Evolutionary conservation across 495 filamentous ascomycete species (phyloP).

Genomic region (Ramalina intermedia): DNA sequence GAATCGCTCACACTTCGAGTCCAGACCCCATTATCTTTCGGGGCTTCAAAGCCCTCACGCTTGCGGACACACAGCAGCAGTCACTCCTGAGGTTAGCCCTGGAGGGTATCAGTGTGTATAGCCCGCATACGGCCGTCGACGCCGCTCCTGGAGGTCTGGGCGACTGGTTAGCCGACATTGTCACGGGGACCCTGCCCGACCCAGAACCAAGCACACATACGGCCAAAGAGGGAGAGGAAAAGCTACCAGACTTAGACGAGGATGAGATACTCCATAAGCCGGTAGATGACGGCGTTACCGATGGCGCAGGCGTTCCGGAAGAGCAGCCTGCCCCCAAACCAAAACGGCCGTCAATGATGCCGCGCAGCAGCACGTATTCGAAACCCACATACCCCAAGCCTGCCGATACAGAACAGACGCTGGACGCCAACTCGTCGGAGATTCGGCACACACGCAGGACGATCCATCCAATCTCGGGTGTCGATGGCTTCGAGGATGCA

Average conservation of each 20-base stretch:
- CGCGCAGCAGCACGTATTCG: conserved; percentile 22
- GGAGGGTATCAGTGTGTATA: conserved; percentile 88
- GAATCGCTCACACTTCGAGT: conserved; percentile 1
- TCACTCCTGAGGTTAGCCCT: conserved; percentile 70
- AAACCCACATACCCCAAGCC: conserved; percentile 28
- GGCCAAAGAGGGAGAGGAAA: conserved; percentile 7
- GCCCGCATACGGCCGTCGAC: conserved; percentile 88
- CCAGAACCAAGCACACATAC: conserved; percentile 17
- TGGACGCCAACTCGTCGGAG: conserved; percentile 9
- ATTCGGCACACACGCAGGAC: conserved; percentile 35
- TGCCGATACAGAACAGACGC: conserved; percentile 11
- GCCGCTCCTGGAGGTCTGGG: conserved; percentile 74
- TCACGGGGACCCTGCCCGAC: conserved; percentile 37
- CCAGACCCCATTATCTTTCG: conserved; percentile 92
- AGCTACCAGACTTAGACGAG: conserved; percentile 1
- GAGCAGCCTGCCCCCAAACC: not conserved
- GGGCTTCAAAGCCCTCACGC: conserved; percentile 73
- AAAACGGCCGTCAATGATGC: conserved; percentile 9
- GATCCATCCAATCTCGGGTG: conserved; percentile 33
- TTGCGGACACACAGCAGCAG: conserved; percentile 72
- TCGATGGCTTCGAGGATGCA: conserved; percentile 41
- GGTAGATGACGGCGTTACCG: not conserved
- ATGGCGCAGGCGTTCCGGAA: not conserved
- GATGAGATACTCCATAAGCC: not conserved
- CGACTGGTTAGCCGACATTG: conserved; percentile 88